These are phyloP conservation scores for Arthrobotrys iridis DNA, from an alignment of 2,329 filamentous ascomycete species.

Conservation along the genomic window DNA sequence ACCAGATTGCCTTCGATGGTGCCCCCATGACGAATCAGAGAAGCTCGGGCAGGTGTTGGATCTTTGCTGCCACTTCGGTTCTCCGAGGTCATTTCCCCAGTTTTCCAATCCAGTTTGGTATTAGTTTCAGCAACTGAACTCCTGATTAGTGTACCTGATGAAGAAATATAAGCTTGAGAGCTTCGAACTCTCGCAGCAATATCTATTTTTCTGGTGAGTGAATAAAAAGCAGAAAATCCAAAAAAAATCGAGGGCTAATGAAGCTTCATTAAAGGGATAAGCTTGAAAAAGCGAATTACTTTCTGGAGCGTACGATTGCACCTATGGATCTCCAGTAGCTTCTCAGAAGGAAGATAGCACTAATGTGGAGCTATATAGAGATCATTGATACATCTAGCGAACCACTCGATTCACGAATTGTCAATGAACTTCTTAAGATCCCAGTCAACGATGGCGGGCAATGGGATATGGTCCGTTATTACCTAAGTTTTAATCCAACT, in stretches of 20 bases:
- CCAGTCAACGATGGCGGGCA: slow-evolving; percentile 85
- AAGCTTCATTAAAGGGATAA: slow-evolving; percentile 70
- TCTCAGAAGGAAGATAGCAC: not conserved
- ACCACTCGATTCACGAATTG: slow-evolving; percentile 76
- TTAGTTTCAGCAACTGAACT: too few species aligned
- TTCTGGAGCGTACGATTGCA: slow-evolving; percentile 72
- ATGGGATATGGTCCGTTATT: slow-evolving; percentile 77
- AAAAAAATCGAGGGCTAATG: not conserved
- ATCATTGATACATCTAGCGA: slow-evolving; percentile 78
- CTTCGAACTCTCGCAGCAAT: slow-evolving; percentile 87
- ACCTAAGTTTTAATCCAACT: slow-evolving; percentile 64
- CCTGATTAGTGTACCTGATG: slow-evolving; percentile 75
- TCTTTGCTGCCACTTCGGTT: slow-evolving; percentile 90
- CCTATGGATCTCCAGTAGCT: too few species aligned
- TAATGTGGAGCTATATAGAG: slow-evolving; percentile 59
- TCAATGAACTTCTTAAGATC: slow-evolving; percentile 74
- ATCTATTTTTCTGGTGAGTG: slow-evolving; percentile 80
- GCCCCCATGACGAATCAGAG: slow-evolving; percentile 85
- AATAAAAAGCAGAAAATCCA: not conserved
- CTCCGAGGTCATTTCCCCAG: slow-evolving; percentile 76
- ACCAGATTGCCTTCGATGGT: slow-evolving; percentile 83
- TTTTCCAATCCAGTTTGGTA: too few species aligned
- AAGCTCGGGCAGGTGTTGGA: slow-evolving; percentile 85
- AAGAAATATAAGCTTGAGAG: slow-evolving; percentile 78
- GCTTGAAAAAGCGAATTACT: slow-evolving; percentile 89